Evolutionary conservation across 2,329 filamentous ascomycete species (phyloP).

Genomic region (Whalleya microplaca): DNA sequence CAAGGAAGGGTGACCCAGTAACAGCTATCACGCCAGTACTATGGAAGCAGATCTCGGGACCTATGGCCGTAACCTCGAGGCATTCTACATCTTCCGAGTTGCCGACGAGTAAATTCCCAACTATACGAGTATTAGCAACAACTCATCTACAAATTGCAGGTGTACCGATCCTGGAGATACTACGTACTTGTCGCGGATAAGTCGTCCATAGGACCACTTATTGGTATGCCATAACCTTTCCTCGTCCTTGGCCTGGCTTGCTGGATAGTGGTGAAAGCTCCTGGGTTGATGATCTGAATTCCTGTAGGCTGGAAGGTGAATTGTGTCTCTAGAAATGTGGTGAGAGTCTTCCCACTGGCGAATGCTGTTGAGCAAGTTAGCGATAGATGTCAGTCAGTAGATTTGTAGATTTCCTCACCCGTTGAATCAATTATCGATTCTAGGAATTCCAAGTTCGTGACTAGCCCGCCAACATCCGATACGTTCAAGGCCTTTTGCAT

Average conservation of each 20-base stretch:
- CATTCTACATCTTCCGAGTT: conserved; percentile 37
- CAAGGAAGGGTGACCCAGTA: conserved; percentile 34
- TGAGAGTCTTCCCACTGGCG: conserved; percentile 14
- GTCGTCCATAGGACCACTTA: conserved; percentile 47
- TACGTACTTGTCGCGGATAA: conserved; percentile 30
- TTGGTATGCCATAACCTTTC: conserved; percentile 44
- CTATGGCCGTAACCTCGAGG: conserved; percentile 41
- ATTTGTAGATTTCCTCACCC: not conserved
- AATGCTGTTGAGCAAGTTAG: conserved; percentile 12
- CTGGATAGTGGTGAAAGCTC: conserved; percentile 43
- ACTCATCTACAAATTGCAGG: too few relatives aligned
- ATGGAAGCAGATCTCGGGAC: conserved; percentile 42
- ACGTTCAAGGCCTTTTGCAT: conserved; percentile 6
- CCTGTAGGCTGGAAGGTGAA: conserved; percentile 16
- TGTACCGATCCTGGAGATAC: too few relatives aligned
- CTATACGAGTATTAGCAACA: conserved; percentile 25
- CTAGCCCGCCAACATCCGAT: conserved; percentile 13
- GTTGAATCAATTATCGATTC: conserved; percentile 12
- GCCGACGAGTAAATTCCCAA: conserved; percentile 42
- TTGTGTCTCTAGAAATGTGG: conserved; percentile 23
- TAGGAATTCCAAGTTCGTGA: conserved; percentile 16
- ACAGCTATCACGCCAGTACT: conserved; percentile 38
- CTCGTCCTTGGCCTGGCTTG: conserved; percentile 43
- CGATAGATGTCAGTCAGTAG: not conserved
- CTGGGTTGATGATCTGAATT: conserved; percentile 43